phyloP scores from a whole-genome alignment of 1,284 basidiomycete genomes.

The Xerocomus minutiporus region DNA sequence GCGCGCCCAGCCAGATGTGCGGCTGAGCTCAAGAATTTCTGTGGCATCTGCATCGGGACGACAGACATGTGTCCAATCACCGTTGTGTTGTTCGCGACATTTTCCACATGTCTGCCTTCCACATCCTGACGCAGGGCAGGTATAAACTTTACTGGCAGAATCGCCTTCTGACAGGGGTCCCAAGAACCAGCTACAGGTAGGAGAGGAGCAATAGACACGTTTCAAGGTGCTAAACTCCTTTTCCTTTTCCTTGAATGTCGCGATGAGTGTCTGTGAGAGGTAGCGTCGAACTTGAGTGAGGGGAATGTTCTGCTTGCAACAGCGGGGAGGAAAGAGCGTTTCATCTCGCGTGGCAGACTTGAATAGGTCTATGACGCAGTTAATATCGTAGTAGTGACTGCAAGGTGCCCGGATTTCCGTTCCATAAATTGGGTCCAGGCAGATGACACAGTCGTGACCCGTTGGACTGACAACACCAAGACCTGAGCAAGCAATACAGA shows the following conservation, averaged over 20 bases:
- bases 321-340: neutral
- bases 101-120: conserved; percentile 30
- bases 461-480: neutral
- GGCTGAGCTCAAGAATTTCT: conserved; percentile 33
- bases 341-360: neutral
- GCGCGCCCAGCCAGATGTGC: conserved; percentile 37
- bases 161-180: neutral
- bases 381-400: neutral
- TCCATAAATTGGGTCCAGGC: neutral
- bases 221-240: neutral
- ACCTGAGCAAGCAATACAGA: no score
- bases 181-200: neutral
- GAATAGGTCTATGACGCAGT: neutral
- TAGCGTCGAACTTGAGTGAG: neutral
- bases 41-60: conserved; percentile 25
- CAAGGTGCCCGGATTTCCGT: neutral
- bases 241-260: neutral
- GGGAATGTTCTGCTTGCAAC: neutral
- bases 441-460: neutral
- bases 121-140: conserved; percentile 30
- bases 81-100: conserved; percentile 30
- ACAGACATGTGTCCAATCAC: conserved; percentile 18
- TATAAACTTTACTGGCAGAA: conserved; percentile 8
- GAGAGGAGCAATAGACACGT: neutral
- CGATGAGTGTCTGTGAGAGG: neutral